Evolutionary conservation across 352 stramenopile genomes (phyloP), one percentile per base, ranked within the genome.

Genomic region (Phytophthora ohioensis): DNA sequence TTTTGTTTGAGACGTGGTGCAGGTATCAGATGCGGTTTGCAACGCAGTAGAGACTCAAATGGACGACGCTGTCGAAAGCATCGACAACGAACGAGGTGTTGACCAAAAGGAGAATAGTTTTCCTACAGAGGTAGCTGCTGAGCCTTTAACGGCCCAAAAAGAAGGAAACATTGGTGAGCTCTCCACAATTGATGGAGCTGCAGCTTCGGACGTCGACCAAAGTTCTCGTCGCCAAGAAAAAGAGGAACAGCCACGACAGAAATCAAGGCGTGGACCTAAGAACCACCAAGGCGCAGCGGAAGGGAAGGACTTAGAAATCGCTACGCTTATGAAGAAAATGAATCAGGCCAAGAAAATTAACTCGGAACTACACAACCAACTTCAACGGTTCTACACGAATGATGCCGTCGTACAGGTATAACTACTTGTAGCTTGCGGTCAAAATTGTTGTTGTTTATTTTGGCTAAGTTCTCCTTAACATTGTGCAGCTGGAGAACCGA

Each of bases 401-500:
- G 79, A 88, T 32, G 69, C 72, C 2, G 75, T 89, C 32, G 57
- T 77, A 2, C 81, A 88, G 69, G 83, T 88, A 52, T n/a, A 54
- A 46, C 5, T 9, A 7, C 15, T 38, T 27, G 21, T 27, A 39
- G 35, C 11, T 39, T 39, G 11, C 3, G 35, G 7, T 1, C 3
- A 39, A 39, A 27, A 27, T 27, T 27, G 21, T 27, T 21, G 21
- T 1, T 27, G 21, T 27, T 27, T 27, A 27, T 27, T 27, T 39
- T 39, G 35, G 35, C 35, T 39, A 12, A 39, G 35, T 39, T 39
- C 7, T 39, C 35, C 36, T 43, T 64, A 36, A 59, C 6, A 8
- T 67, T 45, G 5, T 15, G 7, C 41, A 92, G 82, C 53, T 95
- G 0, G 84, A 90, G 46, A 95, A 93, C 67, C 79, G 78, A 38